Base-by-base conservation (phyloP, 305 asterid genomes). In the Salvia sclarea region DNA sequence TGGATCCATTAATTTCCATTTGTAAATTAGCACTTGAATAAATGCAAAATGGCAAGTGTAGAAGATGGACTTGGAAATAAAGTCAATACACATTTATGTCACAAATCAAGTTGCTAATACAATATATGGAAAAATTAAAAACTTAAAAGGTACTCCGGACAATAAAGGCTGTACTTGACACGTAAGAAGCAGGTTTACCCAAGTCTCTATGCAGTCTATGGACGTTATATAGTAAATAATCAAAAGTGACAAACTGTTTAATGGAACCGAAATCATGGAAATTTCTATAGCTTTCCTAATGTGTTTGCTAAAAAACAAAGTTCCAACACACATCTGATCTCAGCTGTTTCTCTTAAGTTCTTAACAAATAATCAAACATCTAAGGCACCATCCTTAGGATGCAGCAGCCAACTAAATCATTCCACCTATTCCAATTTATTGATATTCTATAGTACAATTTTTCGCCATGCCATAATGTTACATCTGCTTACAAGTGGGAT, bases 101-200 rank as follows among this genome's bases (percentile, higher is more conserved):
- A 20, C 14, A 41, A 60, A 50, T 50, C 9, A 50, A 50, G 17
- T 50, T 54, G 20, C 33, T 55, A 65, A 59, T 28, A 35, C 6
- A 31, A 8, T 28, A 18, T 35, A 37, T 63, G 60, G 18, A 64
- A 37, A 25, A 47, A 57, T 22, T 13, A 35, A 14, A 58, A 11
- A 8, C 0, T 8, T 11, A 14, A 57, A 59, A 5, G 40, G 24
- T 24, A 38, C 12, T 33, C 22, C 21, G 10, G 59, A 35, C 20
- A 49, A 66, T 25, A 66, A 49, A 57, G 18, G 38, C 66, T n/a
- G 38, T 9, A 48, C 8, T 31, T 28, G 43, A 28, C 24, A 28
- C n/a, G 14, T 64, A 62, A 31, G 59, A 49, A n/a, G 37, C 31
- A 61, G 48, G 13, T 41, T 20, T 49, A 41, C 64, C 61, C 38